A percentile compares a stretch with the other conserved stretches of the same genome.
Evolutionary conservation across 345 rosid genomes (phyloP).

Genomic region (Toxicodendron radicans): DNA sequence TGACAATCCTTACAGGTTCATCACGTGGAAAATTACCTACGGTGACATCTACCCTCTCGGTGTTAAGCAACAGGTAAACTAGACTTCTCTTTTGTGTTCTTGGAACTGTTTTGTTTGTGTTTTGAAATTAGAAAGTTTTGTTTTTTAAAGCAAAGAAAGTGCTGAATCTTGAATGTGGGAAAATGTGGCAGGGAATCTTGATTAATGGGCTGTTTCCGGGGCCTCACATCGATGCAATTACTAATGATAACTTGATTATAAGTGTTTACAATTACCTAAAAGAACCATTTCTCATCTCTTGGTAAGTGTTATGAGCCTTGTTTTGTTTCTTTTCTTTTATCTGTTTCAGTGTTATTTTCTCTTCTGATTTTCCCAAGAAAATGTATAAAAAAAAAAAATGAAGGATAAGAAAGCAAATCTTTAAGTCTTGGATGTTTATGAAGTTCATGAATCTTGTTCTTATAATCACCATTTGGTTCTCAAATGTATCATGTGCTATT

Average conservation of each 20-base stretch:
- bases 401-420: background rate
- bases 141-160: background rate
- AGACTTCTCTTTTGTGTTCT: background rate
- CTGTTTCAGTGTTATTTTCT: background rate
- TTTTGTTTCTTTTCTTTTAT: background rate
- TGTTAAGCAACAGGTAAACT: constrained; percentile 73
- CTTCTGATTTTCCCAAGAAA: constrained; percentile 18
- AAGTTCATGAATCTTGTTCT: background rate
- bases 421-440: constrained; percentile 12
- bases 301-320: constrained; percentile 28
- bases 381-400: constrained; percentile 8
- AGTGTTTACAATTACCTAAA: constrained; percentile 63
- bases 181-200: constrained; percentile 60
- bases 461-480: background rate
- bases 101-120: background rate
- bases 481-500: background rate
- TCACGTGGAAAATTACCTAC: constrained; percentile 84
- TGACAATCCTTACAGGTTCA: constrained; percentile 77
- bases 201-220: constrained; percentile 82
- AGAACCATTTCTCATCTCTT: constrained; percentile 68
- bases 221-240: constrained; percentile 65
- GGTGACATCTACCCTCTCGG: constrained; percentile 95
- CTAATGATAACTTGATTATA: constrained; percentile 63
- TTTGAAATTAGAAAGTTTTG: background rate
- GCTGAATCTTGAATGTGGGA: constrained; percentile 4